Evolutionary conservation across 345 rosid genomes (phyloP).

Genomic region (Mallotus nudiflorus): DNA sequence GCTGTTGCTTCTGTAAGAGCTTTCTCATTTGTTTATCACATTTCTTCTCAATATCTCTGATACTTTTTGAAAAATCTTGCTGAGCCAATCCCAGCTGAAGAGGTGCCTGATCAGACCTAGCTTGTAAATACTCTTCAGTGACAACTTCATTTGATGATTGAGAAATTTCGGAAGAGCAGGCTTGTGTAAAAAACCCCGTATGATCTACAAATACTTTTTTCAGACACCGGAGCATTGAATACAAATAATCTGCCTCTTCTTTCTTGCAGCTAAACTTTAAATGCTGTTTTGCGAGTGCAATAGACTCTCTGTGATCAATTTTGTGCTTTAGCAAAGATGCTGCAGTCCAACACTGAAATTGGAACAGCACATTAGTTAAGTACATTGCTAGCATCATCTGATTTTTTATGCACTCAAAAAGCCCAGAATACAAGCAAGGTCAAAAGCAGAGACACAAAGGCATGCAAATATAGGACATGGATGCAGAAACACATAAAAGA

Average conservation of each 20-base stretch:
- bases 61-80: constrained; percentile 51
- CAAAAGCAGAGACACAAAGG: neutral
- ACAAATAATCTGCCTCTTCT: constrained; percentile 62
- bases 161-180: constrained; percentile 33
- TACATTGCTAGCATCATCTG: neutral
- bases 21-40: constrained; percentile 48
- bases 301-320: constrained; percentile 59
- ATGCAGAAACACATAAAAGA: neutral
- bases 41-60: constrained; percentile 47
- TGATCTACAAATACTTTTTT: constrained; percentile 55
- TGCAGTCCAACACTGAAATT: constrained; percentile 82
- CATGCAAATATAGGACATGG: neutral
- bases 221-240: constrained; percentile 53
- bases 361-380: constrained; percentile 12
- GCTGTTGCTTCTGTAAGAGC: constrained; percentile 43
- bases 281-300: constrained; percentile 62
- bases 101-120: constrained; percentile 34
- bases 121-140: constrained; percentile 25
- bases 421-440: neutral
- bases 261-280: constrained; percentile 60
- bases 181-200: constrained; percentile 29
- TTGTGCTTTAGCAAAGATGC: constrained; percentile 67
- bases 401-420: neutral
- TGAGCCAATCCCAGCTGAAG: constrained; percentile 34
- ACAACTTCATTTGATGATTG: constrained; percentile 21